These are phyloP conservation scores for Dicorynia guianensis DNA, from an alignment of 306 rosid species.

Conservation along the genomic window DNA sequence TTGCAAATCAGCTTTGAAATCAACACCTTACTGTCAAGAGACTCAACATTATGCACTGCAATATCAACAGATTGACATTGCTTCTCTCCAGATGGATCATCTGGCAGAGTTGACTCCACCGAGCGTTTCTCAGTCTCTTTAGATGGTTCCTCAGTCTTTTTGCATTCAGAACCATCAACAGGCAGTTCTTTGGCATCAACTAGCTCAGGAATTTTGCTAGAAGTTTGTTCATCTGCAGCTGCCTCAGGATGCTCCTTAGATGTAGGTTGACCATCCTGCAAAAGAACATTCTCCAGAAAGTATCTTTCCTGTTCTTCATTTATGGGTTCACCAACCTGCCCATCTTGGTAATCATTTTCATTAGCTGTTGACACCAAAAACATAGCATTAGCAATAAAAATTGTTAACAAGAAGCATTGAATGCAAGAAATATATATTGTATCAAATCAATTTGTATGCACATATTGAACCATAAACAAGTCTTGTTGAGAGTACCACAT, in stretches of 20 bases:
- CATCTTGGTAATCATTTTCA: slow-evolving; percentile 73
- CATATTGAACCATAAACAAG: background rate
- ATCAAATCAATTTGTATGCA: background rate
- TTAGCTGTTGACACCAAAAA: slow-evolving; percentile 53
- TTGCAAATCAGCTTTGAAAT: slow-evolving; percentile 14
- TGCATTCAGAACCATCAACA: slow-evolving; percentile 48
- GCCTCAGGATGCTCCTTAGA: slow-evolving; percentile 46
- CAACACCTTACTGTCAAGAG: slow-evolving; percentile 70
- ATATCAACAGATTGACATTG: slow-evolving; percentile 44
- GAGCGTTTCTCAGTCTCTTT: slow-evolving; percentile 50
- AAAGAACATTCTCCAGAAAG: slow-evolving; percentile 33
- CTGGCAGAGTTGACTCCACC: slow-evolving; percentile 49
- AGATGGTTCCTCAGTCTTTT: slow-evolving; percentile 50
- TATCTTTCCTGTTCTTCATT: slow-evolving; percentile 46
- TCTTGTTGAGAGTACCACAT: no score
- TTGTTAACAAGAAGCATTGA: background rate
- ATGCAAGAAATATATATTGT: background rate
- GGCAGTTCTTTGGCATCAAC: slow-evolving; percentile 45
- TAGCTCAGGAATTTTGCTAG: slow-evolving; percentile 42
- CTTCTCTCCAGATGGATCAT: slow-evolving; percentile 45
- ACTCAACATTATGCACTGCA: slow-evolving; percentile 48
- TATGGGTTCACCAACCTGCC: slow-evolving; percentile 36
- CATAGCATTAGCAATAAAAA: background rate
- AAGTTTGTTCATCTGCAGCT: slow-evolving; percentile 37
- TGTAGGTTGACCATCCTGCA: slow-evolving; percentile 46